phyloP scores from a whole-genome alignment of 257 asterid species.

The Petrea volubilis region DNA sequence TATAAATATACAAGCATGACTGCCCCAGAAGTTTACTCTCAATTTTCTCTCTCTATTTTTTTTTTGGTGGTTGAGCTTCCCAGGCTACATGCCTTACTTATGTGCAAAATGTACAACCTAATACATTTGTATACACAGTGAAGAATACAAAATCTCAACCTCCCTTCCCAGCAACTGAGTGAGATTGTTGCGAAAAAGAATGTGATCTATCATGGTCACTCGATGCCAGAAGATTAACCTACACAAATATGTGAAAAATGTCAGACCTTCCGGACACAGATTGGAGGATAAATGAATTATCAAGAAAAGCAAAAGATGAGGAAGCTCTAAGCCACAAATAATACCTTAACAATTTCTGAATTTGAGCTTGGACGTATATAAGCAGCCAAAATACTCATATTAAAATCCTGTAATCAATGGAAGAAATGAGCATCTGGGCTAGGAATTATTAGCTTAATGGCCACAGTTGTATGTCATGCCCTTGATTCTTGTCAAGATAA shows the following conservation, averaged over 20 bases:
- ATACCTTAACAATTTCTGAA: slow-evolving; percentile 86
- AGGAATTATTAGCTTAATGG: slow-evolving; percentile 1
- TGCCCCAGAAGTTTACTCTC: background rate
- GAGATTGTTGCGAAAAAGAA: slow-evolving; percentile 39
- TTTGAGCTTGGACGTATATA: slow-evolving; percentile 80
- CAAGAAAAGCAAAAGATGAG: background rate
- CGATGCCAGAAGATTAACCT: slow-evolving; percentile 77
- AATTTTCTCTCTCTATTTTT: background rate
- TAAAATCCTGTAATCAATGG: slow-evolving; percentile 67
- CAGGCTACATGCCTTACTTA: background rate
- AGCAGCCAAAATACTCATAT: slow-evolving; percentile 86
- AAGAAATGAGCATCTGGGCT: slow-evolving; percentile 7
- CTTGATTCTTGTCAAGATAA: background rate
- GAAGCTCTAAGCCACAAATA: background rate
- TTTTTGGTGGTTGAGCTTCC: background rate
- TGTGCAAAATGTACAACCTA: background rate
- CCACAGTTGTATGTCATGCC: background rate
- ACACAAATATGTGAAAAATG: slow-evolving; percentile 32
- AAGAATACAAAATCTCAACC: slow-evolving; percentile 43
- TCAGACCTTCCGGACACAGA: slow-evolving; percentile 16
- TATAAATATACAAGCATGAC: background rate
- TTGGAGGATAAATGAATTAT: background rate
- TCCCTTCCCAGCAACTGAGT: slow-evolving; percentile 54
- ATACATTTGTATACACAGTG: background rate
- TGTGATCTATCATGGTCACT: slow-evolving; percentile 49